Evolutionary conservation across 176 grass and related monocot genomes (phyloP), one percentile per base, ranked within the genome.

Genomic region (Lolium perenne): DNA sequence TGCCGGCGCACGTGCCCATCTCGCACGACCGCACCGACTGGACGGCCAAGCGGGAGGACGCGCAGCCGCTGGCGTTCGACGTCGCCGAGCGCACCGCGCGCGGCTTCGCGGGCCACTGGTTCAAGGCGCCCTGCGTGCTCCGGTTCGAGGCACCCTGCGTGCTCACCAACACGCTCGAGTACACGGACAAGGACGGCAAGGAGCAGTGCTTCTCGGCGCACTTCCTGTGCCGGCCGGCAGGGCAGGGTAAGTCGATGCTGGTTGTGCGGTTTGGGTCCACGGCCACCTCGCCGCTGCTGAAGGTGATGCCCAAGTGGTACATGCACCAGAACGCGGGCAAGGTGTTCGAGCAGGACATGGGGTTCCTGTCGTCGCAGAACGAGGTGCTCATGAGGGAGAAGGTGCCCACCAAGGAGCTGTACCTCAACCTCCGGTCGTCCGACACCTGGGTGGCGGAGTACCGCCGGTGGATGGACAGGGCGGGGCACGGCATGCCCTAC

Each of bases 311-410:
- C 1, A 1, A 51, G 0, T 98, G 95, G 95, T 98, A 80, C 86
- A 1, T 95, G 4, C 95, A 98, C 88, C 95, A 95, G 91, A 98
- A 95, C 65, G 85, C 89, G 0, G 75, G 85, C 82, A 93, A 93
- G 88, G 94, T 95, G 74, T 99, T 99, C 83, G 94, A 99, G 89
- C 97, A 99, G 86, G 97, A 99, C 88, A 98, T 99, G 97, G 97
- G 97, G 7, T 94, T 99, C 82, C 86, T 99, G 4, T 99, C 94
- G 14, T 99, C 97, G 71, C 92, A 99, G 87, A 96, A 99, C 82
- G 97, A 96, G 88, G 94, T 99, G 48, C 71, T 99, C 20, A 53
- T 99, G 78, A 80, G 89, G 93, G 97, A 96, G 82, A 92, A 89
- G 76, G 84, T 88, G 64, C 94, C 94, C 17, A 96, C 97, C 53